Conservation (phyloP, 192 early-diverging fungal species). For the Backusella mclennaniae region DNA sequence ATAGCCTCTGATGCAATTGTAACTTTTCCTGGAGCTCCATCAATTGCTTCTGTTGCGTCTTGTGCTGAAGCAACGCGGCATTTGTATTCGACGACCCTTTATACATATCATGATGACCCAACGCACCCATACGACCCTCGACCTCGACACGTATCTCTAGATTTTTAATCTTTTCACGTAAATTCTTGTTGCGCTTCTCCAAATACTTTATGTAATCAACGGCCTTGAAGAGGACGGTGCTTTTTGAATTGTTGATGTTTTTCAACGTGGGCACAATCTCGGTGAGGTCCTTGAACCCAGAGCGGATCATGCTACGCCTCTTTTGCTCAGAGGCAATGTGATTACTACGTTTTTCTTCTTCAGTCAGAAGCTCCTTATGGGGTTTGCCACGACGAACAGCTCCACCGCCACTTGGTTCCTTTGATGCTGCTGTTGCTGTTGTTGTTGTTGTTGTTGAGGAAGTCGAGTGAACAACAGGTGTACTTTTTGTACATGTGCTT, state of each 20-base stretch:
- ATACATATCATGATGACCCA: background rate
- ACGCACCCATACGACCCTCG: conserved; percentile 13
- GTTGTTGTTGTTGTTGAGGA: background rate
- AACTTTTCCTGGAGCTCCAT: conserved; percentile 11
- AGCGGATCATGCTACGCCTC: conserved; percentile 70
- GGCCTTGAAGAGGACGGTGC: conserved; percentile 68
- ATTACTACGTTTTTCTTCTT: conserved; percentile 74
- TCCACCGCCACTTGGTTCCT: background rate
- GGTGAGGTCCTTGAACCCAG: conserved; percentile 88
- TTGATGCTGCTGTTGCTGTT: background rate
- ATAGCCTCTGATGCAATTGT: conserved; percentile 2
- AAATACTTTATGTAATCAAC: conserved; percentile 66
- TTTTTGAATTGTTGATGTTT: conserved; percentile 61
- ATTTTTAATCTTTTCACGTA: conserved; percentile 29
- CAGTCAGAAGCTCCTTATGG: conserved; percentile 67
- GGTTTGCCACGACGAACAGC: conserved; percentile 31
- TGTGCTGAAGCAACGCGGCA: conserved; percentile 13
- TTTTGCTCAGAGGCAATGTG: conserved; percentile 79
- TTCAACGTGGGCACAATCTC: conserved; percentile 79
- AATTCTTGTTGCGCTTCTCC: conserved; percentile 51
- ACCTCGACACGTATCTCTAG: conserved; percentile 35
- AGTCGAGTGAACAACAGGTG: background rate
- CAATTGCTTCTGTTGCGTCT: conserved; percentile 10
- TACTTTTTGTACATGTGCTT: background rate
- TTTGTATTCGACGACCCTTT: background rate